phyloP scores from a whole-genome alignment of 2,329 filamentous ascomycete species.

The Talaromyces islandicus region DNA sequence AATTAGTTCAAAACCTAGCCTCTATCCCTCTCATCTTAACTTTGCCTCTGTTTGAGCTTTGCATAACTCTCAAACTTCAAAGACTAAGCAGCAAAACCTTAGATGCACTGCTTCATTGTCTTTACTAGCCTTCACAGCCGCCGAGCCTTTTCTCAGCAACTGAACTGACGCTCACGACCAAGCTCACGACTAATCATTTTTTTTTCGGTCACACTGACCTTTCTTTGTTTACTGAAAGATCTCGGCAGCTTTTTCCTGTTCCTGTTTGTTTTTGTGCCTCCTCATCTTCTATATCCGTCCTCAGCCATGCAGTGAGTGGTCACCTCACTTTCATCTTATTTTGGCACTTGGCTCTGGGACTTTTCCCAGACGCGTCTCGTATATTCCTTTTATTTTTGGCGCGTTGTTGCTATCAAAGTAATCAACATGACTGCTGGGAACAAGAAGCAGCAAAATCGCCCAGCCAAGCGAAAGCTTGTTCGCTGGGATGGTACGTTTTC shows the following conservation, averaged over 20 bases:
- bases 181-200: not conserved
- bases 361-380: not conserved
- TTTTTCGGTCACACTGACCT: not conserved
- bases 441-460: slow-evolving; percentile 18
- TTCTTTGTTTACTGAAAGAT: not conserved
- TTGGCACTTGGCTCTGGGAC: not conserved
- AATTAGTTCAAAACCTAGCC: not conserved
- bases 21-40: not conserved
- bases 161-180: not conserved
- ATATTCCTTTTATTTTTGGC: not conserved
- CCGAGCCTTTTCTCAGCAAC: not conserved
- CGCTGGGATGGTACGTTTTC: slow-evolving; percentile 38
- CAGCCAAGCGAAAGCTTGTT: slow-evolving; percentile 31
- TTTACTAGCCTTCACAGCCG: not conserved
- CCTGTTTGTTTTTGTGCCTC: not conserved
- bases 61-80: not conserved
- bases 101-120: not conserved
- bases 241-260: not conserved
- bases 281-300: not conserved
- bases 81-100: not conserved
- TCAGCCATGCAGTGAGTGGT: not conserved
- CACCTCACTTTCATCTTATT: not conserved
- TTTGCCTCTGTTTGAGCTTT: not conserved
- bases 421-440: slow-evolving; percentile 1
- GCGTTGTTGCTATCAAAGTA: not conserved